Conservation (phyloP, 495 filamentous ascomycete genomes). For the Aspergillus bridgeri region DNA sequence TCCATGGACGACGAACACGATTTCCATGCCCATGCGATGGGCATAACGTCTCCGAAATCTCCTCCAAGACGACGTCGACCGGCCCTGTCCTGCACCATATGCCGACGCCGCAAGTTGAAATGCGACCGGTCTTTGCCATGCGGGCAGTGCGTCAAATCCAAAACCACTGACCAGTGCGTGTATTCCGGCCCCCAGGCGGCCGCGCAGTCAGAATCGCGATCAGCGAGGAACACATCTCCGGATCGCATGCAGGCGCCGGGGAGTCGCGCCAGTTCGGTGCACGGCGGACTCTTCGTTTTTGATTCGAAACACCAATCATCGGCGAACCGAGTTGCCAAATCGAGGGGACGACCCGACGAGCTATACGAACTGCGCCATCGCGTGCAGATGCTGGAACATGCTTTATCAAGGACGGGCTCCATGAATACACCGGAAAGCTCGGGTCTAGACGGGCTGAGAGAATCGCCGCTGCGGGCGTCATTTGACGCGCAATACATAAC, state of each 20-base stretch:
- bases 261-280: slow-evolving; percentile 13
- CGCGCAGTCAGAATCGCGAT: slow-evolving; percentile 7
- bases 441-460: slow-evolving; percentile 23
- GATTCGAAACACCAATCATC: slow-evolving; percentile 33
- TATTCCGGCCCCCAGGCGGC: slow-evolving; percentile 29
- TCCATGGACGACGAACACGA: slow-evolving; percentile 11
- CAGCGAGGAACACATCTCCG: slow-evolving; percentile 14
- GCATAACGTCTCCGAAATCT: slow-evolving; percentile 13
- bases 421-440: slow-evolving; percentile 30
- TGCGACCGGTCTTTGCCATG: slow-evolving; percentile 66
- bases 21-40: not conserved
- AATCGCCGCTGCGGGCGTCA: slow-evolving; percentile 13
- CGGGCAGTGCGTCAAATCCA: slow-evolving; percentile 57
- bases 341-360: slow-evolving; percentile 26
- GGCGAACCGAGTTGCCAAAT: slow-evolving; percentile 29
- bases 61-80: slow-evolving; percentile 36
- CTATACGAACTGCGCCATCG: slow-evolving; percentile 33
- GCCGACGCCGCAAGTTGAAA: slow-evolving; percentile 65
- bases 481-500: slow-evolving; percentile 25
- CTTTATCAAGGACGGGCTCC: slow-evolving; percentile 21
- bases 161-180: slow-evolving; percentile 33
- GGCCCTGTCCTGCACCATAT: slow-evolving; percentile 46
- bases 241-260: slow-evolving; percentile 18
- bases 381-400: slow-evolving; percentile 29
- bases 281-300: slow-evolving; percentile 38